Evolutionary conservation across 23 red algal species (phyloP).

Genomic region (Gracilaria caudata): DNA sequence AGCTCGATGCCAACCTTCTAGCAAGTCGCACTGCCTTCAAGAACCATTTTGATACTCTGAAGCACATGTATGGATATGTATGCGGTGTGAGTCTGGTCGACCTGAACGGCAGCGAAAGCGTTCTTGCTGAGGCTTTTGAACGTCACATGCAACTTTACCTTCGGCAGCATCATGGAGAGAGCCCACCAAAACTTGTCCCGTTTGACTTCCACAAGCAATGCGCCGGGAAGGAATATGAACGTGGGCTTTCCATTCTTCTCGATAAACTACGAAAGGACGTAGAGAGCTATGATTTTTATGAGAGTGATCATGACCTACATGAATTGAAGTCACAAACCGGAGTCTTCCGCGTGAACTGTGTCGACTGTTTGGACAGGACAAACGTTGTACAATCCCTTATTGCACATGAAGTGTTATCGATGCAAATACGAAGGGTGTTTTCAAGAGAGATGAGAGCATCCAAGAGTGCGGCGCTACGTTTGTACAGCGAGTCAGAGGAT

Average conservation of each 20-base stretch:
- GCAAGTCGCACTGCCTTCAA: constrained; percentile 75
- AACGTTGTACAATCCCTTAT: constrained; percentile 93
- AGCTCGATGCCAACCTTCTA: constrained; percentile 75
- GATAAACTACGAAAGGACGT: constrained; percentile 58
- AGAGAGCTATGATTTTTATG: constrained; percentile 55
- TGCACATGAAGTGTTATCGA: constrained; percentile 53
- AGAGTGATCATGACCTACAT: neutral
- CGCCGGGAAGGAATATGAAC: constrained; percentile 90
- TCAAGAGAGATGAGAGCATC: constrained; percentile 4
- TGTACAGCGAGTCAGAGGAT: constrained; percentile 77
- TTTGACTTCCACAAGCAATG: constrained; percentile 98
- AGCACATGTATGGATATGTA: constrained; percentile 71
- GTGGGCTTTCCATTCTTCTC: constrained; percentile 77
- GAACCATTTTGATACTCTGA: constrained; percentile 78
- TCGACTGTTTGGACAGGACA: constrained; percentile 97
- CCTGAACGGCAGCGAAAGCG: constrained; percentile 75
- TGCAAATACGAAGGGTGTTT: constrained; percentile 66
- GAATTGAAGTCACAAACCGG: constrained; percentile 62
- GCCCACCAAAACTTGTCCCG: constrained; percentile 68
- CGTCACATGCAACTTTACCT: constrained; percentile 78
- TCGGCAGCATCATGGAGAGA: neutral
- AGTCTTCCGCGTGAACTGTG: constrained; percentile 98
- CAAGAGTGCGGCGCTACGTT: constrained; percentile 17
- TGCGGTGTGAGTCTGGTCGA: constrained; percentile 93
- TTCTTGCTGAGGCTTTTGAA: constrained; percentile 81